Evolutionary conservation across 2,329 filamentous ascomycete genomes (phyloP), one percentile per base, ranked within the genome.

Genomic region (Penicillium decumbens): DNA sequence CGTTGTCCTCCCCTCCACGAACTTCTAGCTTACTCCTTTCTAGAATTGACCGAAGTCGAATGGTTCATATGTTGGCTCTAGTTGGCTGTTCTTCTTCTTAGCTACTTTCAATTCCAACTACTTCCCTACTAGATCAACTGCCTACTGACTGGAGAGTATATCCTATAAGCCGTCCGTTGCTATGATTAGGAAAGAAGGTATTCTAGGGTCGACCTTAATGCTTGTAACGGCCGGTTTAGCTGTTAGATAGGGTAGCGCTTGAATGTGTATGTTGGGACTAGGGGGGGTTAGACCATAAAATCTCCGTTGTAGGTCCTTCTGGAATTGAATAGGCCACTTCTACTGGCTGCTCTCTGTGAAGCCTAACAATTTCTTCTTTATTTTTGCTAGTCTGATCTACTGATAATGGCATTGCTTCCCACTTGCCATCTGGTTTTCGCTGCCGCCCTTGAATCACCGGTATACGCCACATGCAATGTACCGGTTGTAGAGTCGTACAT

Each of bases 131-230:
- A 82, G 75, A 20, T 76, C 70, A 1, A 85, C 81, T 0, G 80
- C 81, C 55, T 84, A 72, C 38, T 78, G 72, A 53, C 70, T 82
- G 9, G 74, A 75, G 20, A 86, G 75, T 42, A 72, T 73, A 53
- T 87, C 81, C 78, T 84, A 89, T 1, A 88, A 63, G 0, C 85
- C 84, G 56, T 88, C 84, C 0, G 77, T 80, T 0, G 83, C 84
- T 56, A 88, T 72, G 53, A 88, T 83, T 44, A 87, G 65, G 58
- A 88, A 88, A 43, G 79, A 76, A 2, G 72, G 68, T 20, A 71
- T 69, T 0, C 69, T 68, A 0, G 71, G 66, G 4, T 77, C 67
- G 5, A 87, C 69, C 28, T 70, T 67, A 0, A 76, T 80, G 3
- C 79, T 81, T 1, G 77, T 83, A 24, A 88, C 72, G 28, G 82